Base-by-base conservation (phyloP, 2,329 filamentous ascomycete species). In the Clarireedia paspali region DNA sequence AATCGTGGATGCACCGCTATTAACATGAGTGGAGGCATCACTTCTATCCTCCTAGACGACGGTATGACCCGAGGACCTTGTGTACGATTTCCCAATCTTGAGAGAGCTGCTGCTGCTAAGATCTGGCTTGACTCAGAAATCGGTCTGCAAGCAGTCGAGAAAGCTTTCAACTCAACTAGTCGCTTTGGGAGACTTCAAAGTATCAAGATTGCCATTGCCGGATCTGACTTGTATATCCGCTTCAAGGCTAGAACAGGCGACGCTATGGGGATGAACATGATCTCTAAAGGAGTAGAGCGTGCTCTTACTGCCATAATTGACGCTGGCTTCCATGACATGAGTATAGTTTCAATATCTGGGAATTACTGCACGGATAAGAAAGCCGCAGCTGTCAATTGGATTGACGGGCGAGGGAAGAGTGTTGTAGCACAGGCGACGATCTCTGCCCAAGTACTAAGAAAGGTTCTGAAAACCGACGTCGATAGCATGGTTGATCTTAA, bases 251-350 rank as follows among this genome's bases (percentile, higher is more conserved):
- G 91, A 1, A 99, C 94, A 5, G 94, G 94, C 65, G 94, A 99
- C 69, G 94, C 94, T 58, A 99, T 99, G 94, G 94, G 94, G 61
- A 99, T 99, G 94, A 99, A 99, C 80, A 99, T 99, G 94, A 99
- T 99, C 62, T 96, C 91, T 63, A 99, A 99, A 79, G 94, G 94
- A 70, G 92, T 96, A 42, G 94, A 99, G 75, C 87, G 96, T 70
- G 91, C 94, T 4, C 81, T 99, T 10, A 81, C 81, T 54, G 83
- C 96, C 65, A 99, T 99, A 94, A 87, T 76, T 40, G 91, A 96
- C 63, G 84, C 82, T 62, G 91, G 92, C 40, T 99, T 99, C 68
- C 88, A 95, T 5, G 94, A 99, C 69, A 99, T 99, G 94, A 76
- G 83, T 44, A 95, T 95, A 63, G 84, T 99, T 60, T 91, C 94